phyloP scores from a whole-genome alignment of 768 basidiomycete species.

The Phylloporus rhodoxanthus region DNA sequence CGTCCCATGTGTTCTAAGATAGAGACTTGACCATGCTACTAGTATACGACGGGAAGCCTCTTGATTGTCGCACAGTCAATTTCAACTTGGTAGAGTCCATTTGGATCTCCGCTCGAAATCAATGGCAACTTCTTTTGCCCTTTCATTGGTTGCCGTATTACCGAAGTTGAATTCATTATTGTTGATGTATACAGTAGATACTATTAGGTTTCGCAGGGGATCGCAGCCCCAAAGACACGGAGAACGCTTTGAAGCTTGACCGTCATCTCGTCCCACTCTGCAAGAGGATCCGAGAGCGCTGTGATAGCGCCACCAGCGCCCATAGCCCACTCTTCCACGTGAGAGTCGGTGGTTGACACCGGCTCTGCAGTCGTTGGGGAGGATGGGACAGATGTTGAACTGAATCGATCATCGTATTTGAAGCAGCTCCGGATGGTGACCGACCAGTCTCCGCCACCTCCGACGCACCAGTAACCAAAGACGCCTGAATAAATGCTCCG shows the following conservation, averaged over 20 bases:
- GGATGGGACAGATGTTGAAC: conserved; percentile 8
- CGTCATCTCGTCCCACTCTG: conserved; percentile 93
- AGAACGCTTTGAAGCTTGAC: conserved; percentile 81
- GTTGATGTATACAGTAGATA: not conserved
- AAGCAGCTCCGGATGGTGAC: conserved; percentile 92
- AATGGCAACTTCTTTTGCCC: too few relatives aligned
- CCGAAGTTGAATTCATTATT: too few relatives aligned
- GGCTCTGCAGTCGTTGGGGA: conserved; percentile 5
- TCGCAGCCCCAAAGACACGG: conserved; percentile 47
- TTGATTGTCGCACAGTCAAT: too few relatives aligned
- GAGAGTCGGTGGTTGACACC: conserved; percentile 9
- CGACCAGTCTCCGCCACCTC: conserved; percentile 87
- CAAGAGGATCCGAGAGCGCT: conserved; percentile 76
- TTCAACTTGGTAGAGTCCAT: too few relatives aligned
- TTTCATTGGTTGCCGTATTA: too few relatives aligned
- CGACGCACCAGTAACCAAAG: conserved; percentile 87
- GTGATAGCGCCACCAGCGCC: conserved; percentile 98
- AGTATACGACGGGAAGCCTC: too few relatives aligned
- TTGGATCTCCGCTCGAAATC: too few relatives aligned
- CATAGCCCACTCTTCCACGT: conserved; percentile 59
- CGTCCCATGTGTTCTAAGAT: too few relatives aligned
- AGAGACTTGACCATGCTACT: too few relatives aligned
- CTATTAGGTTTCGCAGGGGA: conserved; percentile 19
- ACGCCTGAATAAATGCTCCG: conserved; percentile 88
- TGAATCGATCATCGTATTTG: conserved; percentile 48